Conservation (phyloP, 306 rosid genomes). For the Glycine soja region DNA sequence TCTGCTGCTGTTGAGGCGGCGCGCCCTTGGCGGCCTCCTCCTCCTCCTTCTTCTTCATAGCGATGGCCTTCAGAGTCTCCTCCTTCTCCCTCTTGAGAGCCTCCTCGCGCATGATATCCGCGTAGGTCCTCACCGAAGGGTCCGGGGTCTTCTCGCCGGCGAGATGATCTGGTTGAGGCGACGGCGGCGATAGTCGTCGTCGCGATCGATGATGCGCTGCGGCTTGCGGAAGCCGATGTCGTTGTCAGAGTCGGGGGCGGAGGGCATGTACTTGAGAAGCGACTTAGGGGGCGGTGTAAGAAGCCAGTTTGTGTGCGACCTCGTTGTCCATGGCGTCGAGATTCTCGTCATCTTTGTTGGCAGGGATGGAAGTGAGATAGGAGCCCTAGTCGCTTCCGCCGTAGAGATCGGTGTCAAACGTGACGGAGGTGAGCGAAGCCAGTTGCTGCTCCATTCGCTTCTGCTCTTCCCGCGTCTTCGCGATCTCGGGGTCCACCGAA, state of each 20-base stretch:
- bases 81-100: slow-evolving; percentile 49
- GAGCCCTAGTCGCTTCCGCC: slow-evolving; percentile 44
- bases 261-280: slow-evolving; percentile 34
- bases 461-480: slow-evolving; percentile 80
- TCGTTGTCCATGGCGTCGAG: slow-evolving; percentile 42
- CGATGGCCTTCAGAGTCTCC: slow-evolving; percentile 34
- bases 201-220: slow-evolving; percentile 39
- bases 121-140: slow-evolving; percentile 14
- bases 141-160: slow-evolving; percentile 51
- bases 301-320: slow-evolving; percentile 32
- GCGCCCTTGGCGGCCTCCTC: slow-evolving; percentile 43
- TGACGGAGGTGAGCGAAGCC: slow-evolving; percentile 46
- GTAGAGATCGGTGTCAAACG: slow-evolving; percentile 54
- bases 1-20: slow-evolving; percentile 41
- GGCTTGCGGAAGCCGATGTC: slow-evolving; percentile 3
- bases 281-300: slow-evolving; percentile 45
- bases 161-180: slow-evolving; percentile 46
- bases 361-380: slow-evolving; percentile 43
- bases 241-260: slow-evolving; percentile 23
- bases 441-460: slow-evolving; percentile 56
- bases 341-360: slow-evolving; percentile 45
- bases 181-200: slow-evolving; percentile 43
- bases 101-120: slow-evolving; percentile 46
- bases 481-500: slow-evolving; percentile 70
- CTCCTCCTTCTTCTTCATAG: slow-evolving; percentile 50